phyloP scores from a whole-genome alignment of 768 basidiomycete species.

The Collybiopsis confluens region DNA sequence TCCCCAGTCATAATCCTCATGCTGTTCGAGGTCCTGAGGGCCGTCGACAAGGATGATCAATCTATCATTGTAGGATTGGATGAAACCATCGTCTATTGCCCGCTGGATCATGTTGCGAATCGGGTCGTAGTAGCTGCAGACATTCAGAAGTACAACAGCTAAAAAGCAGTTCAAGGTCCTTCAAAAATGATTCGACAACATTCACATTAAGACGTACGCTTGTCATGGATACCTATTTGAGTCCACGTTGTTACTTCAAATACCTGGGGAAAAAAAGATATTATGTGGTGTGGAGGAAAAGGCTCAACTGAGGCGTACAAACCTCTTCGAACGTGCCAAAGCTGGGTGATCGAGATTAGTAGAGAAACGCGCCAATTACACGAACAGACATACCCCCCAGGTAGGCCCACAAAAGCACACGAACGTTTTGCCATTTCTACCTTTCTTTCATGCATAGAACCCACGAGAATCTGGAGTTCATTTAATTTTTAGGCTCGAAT shows the following conservation, averaged over 20 bases:
- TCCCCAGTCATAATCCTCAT: constrained; percentile 76
- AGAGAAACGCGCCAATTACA: no score
- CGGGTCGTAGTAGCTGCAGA: constrained; percentile 78
- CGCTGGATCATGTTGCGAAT: constrained; percentile 70
- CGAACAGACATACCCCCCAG: constrained; percentile 53
- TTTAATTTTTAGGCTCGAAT: constrained; percentile 9
- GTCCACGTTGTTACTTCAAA: constrained; percentile 95
- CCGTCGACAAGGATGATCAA: constrained; percentile 78
- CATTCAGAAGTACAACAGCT: constrained; percentile 76
- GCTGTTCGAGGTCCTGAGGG: constrained; percentile 45
- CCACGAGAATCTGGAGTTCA: constrained; percentile 54
- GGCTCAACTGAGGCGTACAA: background rate
- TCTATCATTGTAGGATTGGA: constrained; percentile 52
- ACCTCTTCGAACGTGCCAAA: constrained; percentile 96
- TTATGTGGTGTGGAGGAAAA: constrained; percentile 37
- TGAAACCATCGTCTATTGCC: constrained; percentile 67
- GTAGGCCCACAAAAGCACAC: constrained; percentile 81
- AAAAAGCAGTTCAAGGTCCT: constrained; percentile 7
- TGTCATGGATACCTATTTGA: constrained; percentile 48
- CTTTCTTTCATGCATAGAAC: constrained; percentile 88
- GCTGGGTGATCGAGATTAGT: no score
- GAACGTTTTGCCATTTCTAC: constrained; percentile 83
- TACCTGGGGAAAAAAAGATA: constrained; percentile 1
- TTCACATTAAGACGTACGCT: constrained; percentile 5
- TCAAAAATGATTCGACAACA: background rate